phyloP scores from a whole-genome alignment of 116 monocot genomes.

The Cymodocea nodosa region DNA sequence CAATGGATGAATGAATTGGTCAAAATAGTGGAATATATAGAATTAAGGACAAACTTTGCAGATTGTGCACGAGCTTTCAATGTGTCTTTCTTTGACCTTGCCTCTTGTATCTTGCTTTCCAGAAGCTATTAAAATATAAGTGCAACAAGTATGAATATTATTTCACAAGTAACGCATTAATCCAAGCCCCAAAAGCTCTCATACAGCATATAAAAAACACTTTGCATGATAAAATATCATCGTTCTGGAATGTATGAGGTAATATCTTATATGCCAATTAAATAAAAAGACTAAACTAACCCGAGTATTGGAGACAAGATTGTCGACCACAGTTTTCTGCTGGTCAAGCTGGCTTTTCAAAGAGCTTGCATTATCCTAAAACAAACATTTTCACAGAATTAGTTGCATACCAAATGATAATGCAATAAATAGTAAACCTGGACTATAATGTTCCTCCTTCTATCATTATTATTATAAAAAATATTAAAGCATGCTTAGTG shows the following conservation, averaged over 20 bases:
- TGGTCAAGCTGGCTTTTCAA: slow-evolving; percentile 87
- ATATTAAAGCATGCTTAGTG: no score
- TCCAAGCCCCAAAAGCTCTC: neutral
- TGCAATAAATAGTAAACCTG: no score
- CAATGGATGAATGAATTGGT: neutral
- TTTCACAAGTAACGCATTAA: neutral
- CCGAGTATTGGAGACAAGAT: slow-evolving; percentile 81
- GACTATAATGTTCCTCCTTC: no score
- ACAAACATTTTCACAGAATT: slow-evolving; percentile 7
- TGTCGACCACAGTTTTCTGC: slow-evolving; percentile 77
- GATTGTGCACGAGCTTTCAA: slow-evolving; percentile 95
- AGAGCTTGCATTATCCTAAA: slow-evolving; percentile 80
- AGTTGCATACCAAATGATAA: no score
- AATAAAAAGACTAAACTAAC: slow-evolving; percentile 23
- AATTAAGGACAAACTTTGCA: slow-evolving; percentile 64
- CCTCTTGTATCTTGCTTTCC: slow-evolving; percentile 97
- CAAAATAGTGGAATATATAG: neutral
- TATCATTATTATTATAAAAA: no score
- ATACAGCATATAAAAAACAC: neutral
- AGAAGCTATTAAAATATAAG: slow-evolving; percentile 43
- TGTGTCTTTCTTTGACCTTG: slow-evolving; percentile 95
- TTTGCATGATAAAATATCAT: no score
- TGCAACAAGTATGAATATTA: neutral
- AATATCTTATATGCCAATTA: neutral
- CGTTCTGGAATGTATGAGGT: no score